These are phyloP conservation scores for Hypholoma sublateritium DNA, from an alignment of 768 basidiomycete species.

Conservation along the genomic window DNA sequence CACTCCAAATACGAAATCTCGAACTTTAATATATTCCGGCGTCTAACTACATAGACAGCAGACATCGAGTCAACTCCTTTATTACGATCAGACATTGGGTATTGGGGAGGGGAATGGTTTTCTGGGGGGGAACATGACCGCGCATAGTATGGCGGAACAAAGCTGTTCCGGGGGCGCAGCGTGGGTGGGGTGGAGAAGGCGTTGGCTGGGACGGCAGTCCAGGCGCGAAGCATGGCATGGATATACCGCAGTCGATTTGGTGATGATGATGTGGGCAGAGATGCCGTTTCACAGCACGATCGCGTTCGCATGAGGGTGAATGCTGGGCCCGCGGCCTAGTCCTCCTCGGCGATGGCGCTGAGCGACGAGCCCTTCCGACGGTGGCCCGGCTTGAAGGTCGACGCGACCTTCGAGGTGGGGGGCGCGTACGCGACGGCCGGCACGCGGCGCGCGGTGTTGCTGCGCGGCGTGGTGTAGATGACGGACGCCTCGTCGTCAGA, in stretches of 20 bases:
- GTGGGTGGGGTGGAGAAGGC: no score
- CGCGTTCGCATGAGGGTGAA: background rate
- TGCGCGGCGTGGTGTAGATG: conserved; percentile 12
- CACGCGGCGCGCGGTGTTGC: conserved; percentile 7
- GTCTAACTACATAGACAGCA: no score
- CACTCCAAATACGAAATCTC: no score
- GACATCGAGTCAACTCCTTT: no score
- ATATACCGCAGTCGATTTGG: conserved; percentile 12
- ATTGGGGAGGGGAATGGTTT: no score
- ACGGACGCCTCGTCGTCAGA: conserved; percentile 19
- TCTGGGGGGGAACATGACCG: no score
- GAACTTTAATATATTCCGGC: no score
- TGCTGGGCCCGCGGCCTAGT: conserved; percentile 12
- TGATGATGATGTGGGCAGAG: conserved; percentile 16
- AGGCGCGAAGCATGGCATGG: conserved; percentile 9
- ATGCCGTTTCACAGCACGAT: conserved; percentile 11
- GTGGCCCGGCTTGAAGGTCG: conserved; percentile 21
- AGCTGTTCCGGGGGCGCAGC: no score
- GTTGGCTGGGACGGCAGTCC: background rate
- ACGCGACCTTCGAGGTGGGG: conserved; percentile 11
- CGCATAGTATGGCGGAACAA: no score
- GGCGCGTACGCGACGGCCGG: conserved; percentile 11
- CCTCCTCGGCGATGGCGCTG: conserved; percentile 28
- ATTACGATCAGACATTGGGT: background rate
- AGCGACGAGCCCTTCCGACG: conserved; percentile 23